Evolutionary conservation across 352 stramenopile genomes (phyloP).

Genomic region (Pythium apleroticum): DNA sequence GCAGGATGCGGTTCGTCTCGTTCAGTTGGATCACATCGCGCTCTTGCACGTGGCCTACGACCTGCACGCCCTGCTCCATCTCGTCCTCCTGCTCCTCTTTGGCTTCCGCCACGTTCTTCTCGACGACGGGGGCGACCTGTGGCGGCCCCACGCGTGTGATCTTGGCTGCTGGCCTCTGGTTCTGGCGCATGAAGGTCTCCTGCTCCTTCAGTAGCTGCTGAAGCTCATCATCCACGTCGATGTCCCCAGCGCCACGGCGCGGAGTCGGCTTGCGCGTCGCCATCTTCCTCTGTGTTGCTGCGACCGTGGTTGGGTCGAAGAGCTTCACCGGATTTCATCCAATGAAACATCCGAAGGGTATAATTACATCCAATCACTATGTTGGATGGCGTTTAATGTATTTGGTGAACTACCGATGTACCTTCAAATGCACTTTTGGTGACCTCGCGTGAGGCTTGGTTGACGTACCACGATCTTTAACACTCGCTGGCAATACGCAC

Average conservation of each 20-base stretch:
- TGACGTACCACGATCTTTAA: too few species aligned
- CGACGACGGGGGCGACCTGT: not conserved
- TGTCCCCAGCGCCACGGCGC: slow-evolving; percentile 13
- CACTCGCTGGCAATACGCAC: too few species aligned
- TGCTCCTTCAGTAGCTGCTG: slow-evolving; percentile 80
- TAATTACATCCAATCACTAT: not conserved
- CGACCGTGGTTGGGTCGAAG: not conserved
- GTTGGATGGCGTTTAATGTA: not conserved
- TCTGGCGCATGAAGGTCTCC: slow-evolving; percentile 69
- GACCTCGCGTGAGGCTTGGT: too few species aligned
- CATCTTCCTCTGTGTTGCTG: slow-evolving; percentile 7
- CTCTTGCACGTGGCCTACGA: slow-evolving; percentile 65
- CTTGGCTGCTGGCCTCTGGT: slow-evolving; percentile 59
- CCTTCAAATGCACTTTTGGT: too few species aligned
- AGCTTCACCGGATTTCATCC: slow-evolving; percentile 2
- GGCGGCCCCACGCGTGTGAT: slow-evolving; percentile 35
- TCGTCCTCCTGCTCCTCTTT: not conserved
- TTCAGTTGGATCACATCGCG: slow-evolving; percentile 48
- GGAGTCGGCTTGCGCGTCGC: slow-evolving; percentile 3
- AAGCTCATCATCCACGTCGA: slow-evolving; percentile 80
- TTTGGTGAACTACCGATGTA: not conserved
- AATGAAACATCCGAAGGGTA: not conserved
- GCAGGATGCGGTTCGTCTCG: slow-evolving; percentile 35
- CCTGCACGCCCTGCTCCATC: slow-evolving; percentile 30
- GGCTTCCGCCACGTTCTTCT: slow-evolving; percentile 2